Conservation (phyloP, 164 flowering plant genomes). For the Chloranthus sessilifolius region DNA sequence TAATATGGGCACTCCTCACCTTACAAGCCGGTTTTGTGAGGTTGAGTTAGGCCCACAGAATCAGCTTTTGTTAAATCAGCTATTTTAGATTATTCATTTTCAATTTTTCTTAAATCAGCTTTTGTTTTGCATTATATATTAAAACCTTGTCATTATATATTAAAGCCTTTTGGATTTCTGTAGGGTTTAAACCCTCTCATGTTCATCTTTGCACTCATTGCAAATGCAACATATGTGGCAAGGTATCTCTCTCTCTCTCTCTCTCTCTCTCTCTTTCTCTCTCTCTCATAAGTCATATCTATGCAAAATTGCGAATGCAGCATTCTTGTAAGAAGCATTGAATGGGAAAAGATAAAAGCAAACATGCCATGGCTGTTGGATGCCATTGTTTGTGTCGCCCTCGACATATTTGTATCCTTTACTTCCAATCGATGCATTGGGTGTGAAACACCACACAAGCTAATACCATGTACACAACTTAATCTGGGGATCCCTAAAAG, state of each 20-base stretch:
- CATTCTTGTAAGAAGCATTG: conserved; percentile 63
- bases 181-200: conserved; percentile 92
- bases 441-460: background rate
- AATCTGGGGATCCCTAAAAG: background rate
- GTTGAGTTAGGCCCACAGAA: no score
- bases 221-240: conserved; percentile 69
- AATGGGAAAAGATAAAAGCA: conserved; percentile 60
- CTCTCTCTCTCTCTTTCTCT: conserved; percentile 3
- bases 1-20: no score
- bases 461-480: background rate
- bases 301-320: conserved; percentile 47
- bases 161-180: background rate
- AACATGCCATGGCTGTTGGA: conserved; percentile 93
- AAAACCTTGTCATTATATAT: no score
- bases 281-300: background rate
- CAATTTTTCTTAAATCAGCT: background rate
- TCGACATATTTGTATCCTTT: conserved; percentile 84
- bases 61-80: no score
- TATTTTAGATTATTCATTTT: no score
- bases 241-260: conserved; percentile 37
- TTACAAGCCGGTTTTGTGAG: no score
- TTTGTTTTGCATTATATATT: no score
- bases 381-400: conserved; percentile 70
- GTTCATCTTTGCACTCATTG: conserved; percentile 79
- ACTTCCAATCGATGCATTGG: background rate